Base-by-base conservation (phyloP, 768 basidiomycete species). In the Boletus eberwhitei region DNA sequence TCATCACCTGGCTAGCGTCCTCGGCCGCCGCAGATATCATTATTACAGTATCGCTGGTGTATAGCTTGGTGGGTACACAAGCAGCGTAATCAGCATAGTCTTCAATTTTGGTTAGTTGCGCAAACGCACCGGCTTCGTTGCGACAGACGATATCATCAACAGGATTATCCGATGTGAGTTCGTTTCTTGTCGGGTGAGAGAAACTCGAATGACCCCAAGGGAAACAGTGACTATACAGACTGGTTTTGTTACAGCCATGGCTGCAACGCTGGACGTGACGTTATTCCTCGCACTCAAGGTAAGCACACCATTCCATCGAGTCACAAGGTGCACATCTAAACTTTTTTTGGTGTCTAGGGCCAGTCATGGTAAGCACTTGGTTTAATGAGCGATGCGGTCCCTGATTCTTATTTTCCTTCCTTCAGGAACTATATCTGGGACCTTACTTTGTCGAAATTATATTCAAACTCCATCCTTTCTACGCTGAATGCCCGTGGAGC, bases 11-110 rank as follows among this genome's bases (percentile, higher is more conserved):
- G 79, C 65, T 81, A 5, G 73, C 70, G 2, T 68, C 72, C 31
- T 76, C 75, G 6, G 70, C 71, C 11, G 59, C 71, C 12, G 74
- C 73, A 7, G 79, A 80, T 52, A 58, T 77, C 21, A 39, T 72
- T 4, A 80, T 81, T 38, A 79, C 79, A 1, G 52, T 61, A 21
- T 71, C 74, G 3, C 64, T 81, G 13, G 77, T 79, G 7, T 71
- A 68, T 69, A 72, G 74, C 57, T 60, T 81, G 62, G 79, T 80
- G 46, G 52, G 54, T 58, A 13, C 24, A 41, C 31, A 8, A 1
- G 29, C 26, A 12, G 9, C 9, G 8, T 39, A 13, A 5, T 48
- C 38, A 4, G 16, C n/a, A 8, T 32, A 6, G 0, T 26, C 24
- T 16, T 38, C 34, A 19, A 16, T 1, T 41, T 13, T n/a, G 3